Conservation (phyloP, 108 stramenopile species). For the Cyclotella kingstonii region DNA sequence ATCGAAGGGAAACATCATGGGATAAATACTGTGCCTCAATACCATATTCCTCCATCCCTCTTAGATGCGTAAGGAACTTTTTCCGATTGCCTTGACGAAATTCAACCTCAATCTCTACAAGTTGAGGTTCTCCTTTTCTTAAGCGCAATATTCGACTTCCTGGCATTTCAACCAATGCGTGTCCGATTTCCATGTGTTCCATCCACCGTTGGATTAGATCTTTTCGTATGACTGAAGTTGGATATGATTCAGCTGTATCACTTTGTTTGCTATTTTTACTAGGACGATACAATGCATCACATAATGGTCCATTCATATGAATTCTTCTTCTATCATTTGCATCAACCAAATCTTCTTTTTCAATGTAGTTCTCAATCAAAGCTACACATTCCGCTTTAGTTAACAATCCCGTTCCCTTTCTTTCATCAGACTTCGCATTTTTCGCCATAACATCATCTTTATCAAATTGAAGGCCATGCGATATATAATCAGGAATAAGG, state of each 20-base stretch:
- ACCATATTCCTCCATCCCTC: conserved; percentile 77
- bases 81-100: conserved; percentile 49
- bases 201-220: conserved; percentile 56
- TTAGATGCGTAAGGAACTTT: conserved; percentile 74
- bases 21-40: conserved; percentile 54
- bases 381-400: conserved; percentile 66
- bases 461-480: conserved; percentile 50
- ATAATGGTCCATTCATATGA: conserved; percentile 70
- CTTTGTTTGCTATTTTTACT: conserved; percentile 42
- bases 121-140: conserved; percentile 56
- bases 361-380: conserved; percentile 64
- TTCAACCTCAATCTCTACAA: conserved; percentile 66
- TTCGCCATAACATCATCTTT: conserved; percentile 64
- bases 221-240: conserved; percentile 52
- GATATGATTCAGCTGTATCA: conserved; percentile 17
- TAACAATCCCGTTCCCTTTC: conserved; percentile 74
- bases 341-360: conserved; percentile 51
- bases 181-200: conserved; percentile 54
- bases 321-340: conserved; percentile 29
- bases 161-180: conserved; percentile 80
- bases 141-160: conserved; percentile 58
- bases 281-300: conserved; percentile 61
- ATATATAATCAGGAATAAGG: conserved; percentile 57
- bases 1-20: conserved; percentile 60
- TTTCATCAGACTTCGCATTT: conserved; percentile 73